Evolutionary conservation across 192 early-diverging fungal genomes (phyloP).

Genomic region (Coemansia sp.): DNA sequence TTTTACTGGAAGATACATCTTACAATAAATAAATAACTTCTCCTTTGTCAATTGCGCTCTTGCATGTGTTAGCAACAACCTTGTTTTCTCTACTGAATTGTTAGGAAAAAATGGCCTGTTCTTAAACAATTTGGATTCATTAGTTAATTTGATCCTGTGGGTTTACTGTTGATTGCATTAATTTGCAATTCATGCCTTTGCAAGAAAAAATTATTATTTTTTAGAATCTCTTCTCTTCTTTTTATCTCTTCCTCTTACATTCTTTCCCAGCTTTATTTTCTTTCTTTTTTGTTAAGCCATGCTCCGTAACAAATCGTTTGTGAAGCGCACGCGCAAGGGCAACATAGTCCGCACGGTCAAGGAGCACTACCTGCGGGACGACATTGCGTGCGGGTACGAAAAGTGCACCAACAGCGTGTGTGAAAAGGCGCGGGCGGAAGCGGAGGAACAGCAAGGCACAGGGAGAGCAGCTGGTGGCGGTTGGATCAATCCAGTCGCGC

Average conservation of each 20-base stretch:
- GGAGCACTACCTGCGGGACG: slow-evolving; percentile 96
- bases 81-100: too few relatives aligned
- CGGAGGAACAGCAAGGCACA: slow-evolving; percentile 12
- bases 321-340: slow-evolving; percentile 89
- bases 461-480: slow-evolving; percentile 1
- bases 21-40: too few relatives aligned
- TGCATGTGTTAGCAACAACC: too few relatives aligned
- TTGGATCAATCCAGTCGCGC: slow-evolving; percentile 10
- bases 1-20: too few relatives aligned
- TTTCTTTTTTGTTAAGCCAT: slow-evolving; percentile 18
- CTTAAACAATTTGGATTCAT: neutral
- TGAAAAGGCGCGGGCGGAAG: slow-evolving; percentile 13
- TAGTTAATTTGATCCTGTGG: neutral
- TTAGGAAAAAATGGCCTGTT: neutral
- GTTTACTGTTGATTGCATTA: neutral
- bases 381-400: slow-evolving; percentile 75
- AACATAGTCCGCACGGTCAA: slow-evolving; percentile 92
- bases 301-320: slow-evolving; percentile 84
- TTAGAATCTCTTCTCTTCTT: neutral
- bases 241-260: neutral
- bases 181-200: neutral
- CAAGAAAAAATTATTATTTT: neutral
- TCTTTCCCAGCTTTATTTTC: neutral
- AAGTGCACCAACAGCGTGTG: slow-evolving; percentile 39
- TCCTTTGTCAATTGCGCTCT: too few relatives aligned